A percentile compares a stretch with the other conserved stretches of the same genome.
Evolutionary conservation across 2,329 filamentous ascomycete genomes (phyloP).

Genomic region (Calonectria multiphialidica): DNA sequence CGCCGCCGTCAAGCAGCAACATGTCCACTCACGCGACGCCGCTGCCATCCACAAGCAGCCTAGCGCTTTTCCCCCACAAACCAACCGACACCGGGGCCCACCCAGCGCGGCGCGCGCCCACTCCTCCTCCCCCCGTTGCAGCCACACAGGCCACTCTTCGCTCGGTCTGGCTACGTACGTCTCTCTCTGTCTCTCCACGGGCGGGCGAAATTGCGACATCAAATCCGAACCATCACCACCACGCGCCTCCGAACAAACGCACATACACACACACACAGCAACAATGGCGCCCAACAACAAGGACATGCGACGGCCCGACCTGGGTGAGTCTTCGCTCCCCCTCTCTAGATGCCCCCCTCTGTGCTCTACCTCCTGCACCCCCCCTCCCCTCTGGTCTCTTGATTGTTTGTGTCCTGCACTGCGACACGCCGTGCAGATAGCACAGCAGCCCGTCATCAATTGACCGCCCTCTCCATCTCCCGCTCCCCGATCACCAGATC

Average conservation of each 20-base stretch:
- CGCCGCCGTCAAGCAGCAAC: background rate
- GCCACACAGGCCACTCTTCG: background rate
- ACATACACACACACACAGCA: background rate
- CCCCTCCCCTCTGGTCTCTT: background rate
- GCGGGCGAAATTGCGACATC: slow-evolving; percentile 37
- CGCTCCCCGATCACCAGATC: background rate
- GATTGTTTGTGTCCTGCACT: too few species aligned
- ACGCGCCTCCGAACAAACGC: too few species aligned
- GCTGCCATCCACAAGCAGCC: background rate
- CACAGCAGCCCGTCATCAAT: background rate
- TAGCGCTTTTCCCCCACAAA: slow-evolving; percentile 28
- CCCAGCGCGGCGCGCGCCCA: background rate
- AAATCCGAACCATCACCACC: too few species aligned
- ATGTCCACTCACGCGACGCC: slow-evolving; percentile 12
- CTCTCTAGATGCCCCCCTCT: too few species aligned
- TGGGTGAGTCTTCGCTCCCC: slow-evolving; percentile 59
- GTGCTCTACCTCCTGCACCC: too few species aligned
- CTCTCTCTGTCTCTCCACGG: slow-evolving; percentile 29
- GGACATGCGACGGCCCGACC: slow-evolving; percentile 58
- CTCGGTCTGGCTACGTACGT: slow-evolving; percentile 27
- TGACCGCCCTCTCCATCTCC: background rate
- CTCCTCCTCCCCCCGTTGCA: background rate
- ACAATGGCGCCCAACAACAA: slow-evolving; percentile 56
- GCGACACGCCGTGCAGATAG: background rate
- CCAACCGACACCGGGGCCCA: slow-evolving; percentile 21